Base-by-base conservation (phyloP, 352 stramenopile species). In the Globisporangium uncinulatum region DNA sequence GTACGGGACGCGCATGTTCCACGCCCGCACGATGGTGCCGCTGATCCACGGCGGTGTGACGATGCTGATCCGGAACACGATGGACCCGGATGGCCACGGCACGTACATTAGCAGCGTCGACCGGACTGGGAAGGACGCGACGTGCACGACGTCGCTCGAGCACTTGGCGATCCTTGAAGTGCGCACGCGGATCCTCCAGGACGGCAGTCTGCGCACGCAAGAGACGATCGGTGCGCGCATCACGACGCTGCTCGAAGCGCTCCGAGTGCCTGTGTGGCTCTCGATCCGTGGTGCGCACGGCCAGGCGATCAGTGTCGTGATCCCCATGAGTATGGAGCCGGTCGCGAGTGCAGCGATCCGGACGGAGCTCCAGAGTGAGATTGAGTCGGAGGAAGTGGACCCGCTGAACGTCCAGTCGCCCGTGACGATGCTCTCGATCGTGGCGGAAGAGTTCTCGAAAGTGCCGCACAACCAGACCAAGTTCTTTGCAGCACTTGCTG, bases 1-100 rank as follows among this genome's bases (percentile, higher is more conserved):
- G 20, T 94, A 94, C 59, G 81, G 83, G 17, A 91, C 81, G 1
- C 74, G 83, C 32, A 94, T 94, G 81, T 94, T 94, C 58, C 83
- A 92, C 56, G 74, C 83, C 4, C 79, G 81, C 7, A 94, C 83
- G n/a, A 92, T 94, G 79, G 71, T 94, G 51, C 83, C 81, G 51
- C 67, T 94, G 3, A 92, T 94, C 58, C 81, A 94, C 47, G 69
- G 72, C 50, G 78, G 80, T 11, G 79, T 92, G 24, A 87, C 84
- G 7, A 92, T 94, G 82, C 64, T 92, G 15, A 92, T 94, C 57
- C 79, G 82, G 54, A 94, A 92, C 66, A 92, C 79, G 0, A 91
- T 91, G 79, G 82, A 92, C 51, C 78, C 77, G 15, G 63, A 89
- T 32, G 84, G 81, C 52, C 76, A 87, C 48, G 84, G 84, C 45